phyloP scores from a whole-genome alignment of 345 rosid genomes.

The Populus euphratica region DNA sequence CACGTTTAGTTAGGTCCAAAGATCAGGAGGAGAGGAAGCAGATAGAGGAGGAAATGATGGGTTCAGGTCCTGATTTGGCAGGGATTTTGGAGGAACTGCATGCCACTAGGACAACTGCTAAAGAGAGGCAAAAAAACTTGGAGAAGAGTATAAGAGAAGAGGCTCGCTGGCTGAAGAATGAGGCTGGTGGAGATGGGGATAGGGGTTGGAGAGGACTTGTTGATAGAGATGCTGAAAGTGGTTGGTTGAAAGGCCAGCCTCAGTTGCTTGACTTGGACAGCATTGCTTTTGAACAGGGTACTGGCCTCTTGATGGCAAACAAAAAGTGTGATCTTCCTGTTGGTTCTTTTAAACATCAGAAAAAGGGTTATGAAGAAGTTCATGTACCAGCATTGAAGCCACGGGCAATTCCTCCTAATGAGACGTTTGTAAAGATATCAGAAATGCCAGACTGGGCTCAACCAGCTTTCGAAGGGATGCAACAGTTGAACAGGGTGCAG shows the following conservation, averaged over 20 bases:
- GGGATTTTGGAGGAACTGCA: constrained; percentile 88
- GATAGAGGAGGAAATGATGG: constrained; percentile 82
- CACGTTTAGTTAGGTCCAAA: constrained; percentile 91
- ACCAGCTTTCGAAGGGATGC: constrained; percentile 92
- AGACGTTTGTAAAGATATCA: constrained; percentile 71
- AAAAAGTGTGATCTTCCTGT: constrained; percentile 79
- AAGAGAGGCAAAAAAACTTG: constrained; percentile 87
- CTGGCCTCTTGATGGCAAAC: constrained; percentile 81
- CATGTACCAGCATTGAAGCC: constrained; percentile 81
- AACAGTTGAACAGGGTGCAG: constrained; percentile 86
- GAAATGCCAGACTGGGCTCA: constrained; percentile 95
- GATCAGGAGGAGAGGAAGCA: constrained; percentile 72
- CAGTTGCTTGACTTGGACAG: constrained; percentile 80
- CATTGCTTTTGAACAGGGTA: constrained; percentile 77
- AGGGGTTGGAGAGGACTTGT: constrained; percentile 53
- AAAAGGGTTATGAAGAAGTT: constrained; percentile 89
- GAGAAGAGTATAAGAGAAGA: constrained; percentile 94
- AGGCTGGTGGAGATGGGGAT: constrained; percentile 60
- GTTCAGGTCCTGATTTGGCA: constrained; percentile 61
- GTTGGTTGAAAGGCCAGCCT: constrained; percentile 78
- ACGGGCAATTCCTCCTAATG: constrained; percentile 50
- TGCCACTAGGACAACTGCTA: constrained; percentile 89
- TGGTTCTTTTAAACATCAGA: constrained; percentile 59
- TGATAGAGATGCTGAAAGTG: constrained; percentile 69
- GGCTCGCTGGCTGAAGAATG: constrained; percentile 86